Percentiles rank a stretch among this genome's conserved stretches.
These are phyloP conservation scores for Aureobasidium sp. DNA, from an alignment of 2,329 filamentous ascomycete species.

Conservation along the genomic window DNA sequence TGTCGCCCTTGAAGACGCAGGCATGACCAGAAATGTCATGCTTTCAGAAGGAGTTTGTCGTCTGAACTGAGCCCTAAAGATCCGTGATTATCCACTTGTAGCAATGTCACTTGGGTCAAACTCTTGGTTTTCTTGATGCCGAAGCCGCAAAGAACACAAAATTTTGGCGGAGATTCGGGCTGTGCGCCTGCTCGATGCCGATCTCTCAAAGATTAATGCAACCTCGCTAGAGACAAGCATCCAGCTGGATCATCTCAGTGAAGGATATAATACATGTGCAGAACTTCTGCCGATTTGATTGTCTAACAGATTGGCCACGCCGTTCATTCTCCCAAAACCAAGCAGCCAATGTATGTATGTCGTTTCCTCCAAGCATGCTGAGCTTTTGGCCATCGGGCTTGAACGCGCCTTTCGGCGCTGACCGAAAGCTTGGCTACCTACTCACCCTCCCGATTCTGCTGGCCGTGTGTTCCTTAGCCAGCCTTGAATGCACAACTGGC, in stretches of 20 bases:
- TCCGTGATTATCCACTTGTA: background rate
- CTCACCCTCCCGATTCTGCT: background rate
- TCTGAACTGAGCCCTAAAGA: background rate
- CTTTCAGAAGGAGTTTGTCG: background rate
- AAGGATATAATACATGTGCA: background rate
- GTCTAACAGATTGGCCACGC: background rate
- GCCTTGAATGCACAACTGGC: background rate
- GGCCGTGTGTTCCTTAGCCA: background rate
- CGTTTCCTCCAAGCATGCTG: background rate
- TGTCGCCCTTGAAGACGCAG: background rate
- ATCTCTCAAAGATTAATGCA: background rate
- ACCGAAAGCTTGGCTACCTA: background rate
- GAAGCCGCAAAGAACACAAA: background rate
- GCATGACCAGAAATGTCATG: background rate
- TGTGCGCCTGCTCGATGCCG: background rate
- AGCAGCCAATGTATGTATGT: background rate
- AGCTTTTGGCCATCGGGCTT: background rate
- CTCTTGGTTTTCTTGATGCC: background rate
- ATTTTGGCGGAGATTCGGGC: background rate
- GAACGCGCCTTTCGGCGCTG: background rate
- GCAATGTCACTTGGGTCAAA: background rate
- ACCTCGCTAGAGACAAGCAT: background rate
- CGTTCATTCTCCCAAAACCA: background rate
- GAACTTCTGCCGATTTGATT: background rate
- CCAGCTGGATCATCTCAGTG: background rate